A percentile compares a stretch with the other conserved stretches of the same genome.
Evolutionary conservation across 148 eudicot genomes (phyloP).

Genomic region (Amaranthus hypochondriacus): DNA sequence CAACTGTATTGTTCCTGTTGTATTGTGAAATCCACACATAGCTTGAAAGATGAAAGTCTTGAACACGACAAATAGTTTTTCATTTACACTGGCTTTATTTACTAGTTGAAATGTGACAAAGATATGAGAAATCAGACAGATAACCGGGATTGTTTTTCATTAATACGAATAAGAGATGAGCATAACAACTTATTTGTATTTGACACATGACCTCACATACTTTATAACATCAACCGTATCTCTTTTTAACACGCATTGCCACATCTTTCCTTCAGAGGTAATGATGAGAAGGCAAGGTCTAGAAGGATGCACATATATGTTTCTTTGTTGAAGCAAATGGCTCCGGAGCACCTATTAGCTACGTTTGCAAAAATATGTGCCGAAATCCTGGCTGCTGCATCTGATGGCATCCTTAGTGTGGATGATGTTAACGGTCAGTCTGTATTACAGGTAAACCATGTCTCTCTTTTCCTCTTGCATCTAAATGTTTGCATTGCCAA

Average conservation of each 20-base stretch:
- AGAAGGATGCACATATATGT: conserved; percentile 81
- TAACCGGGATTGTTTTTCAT: neutral
- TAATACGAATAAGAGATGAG: neutral
- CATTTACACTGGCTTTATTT: neutral
- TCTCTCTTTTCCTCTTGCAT: neutral
- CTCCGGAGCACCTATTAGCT: conserved; percentile 91
- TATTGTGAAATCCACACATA: neutral
- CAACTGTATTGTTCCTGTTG: neutral
- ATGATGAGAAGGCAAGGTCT: conserved; percentile 70
- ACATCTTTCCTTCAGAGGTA: conserved; percentile 47
- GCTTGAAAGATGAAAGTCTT: neutral
- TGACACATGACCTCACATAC: neutral
- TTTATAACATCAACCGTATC: neutral
- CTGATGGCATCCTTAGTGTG: conserved; percentile 72
- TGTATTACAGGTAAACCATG: conserved; percentile 67
- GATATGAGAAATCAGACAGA: neutral
- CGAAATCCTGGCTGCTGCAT: conserved; percentile 90
- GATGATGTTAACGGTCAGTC: conserved; percentile 76
- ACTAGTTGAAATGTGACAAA: neutral
- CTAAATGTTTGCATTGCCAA: neutral
- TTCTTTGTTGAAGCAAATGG: conserved; percentile 93
- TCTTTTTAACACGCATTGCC: neutral
- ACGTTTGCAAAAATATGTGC: conserved; percentile 96
- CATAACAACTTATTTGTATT: neutral
- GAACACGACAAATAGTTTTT: neutral